Percentiles rank a stretch among this genome's conserved stretches.
These are phyloP conservation scores for Calonectria leucothoes DNA, from an alignment of 2,329 filamentous ascomycete genomes.

Conservation along the genomic window DNA sequence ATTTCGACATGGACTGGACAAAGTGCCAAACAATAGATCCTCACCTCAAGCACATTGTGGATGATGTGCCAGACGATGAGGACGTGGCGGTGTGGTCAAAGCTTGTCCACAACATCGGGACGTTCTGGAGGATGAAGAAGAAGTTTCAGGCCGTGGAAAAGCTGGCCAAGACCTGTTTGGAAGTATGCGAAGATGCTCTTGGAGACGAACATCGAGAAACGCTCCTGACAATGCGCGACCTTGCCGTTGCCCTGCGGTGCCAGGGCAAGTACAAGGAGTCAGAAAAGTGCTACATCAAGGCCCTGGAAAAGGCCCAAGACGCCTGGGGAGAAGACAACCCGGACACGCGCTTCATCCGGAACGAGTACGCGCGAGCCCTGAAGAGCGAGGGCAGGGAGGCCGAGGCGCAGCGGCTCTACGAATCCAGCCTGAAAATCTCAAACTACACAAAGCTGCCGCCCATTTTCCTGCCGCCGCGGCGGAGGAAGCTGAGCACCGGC, in stretches of 20 bases:
- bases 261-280: not conserved
- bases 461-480: not conserved
- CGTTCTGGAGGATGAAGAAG: not conserved
- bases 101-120: not conserved
- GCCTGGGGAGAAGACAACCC: not conserved
- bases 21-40: not conserved
- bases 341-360: not conserved
- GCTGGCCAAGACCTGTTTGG: not conserved
- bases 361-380: not conserved
- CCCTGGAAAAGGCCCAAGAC: not conserved
- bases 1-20: not conserved
- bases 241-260: not conserved
- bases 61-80: not conserved
- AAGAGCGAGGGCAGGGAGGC: not conserved
- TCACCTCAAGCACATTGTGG: not conserved
- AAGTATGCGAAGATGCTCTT: not conserved
- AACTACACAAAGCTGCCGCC: not conserved
- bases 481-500: not conserved
- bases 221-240: not conserved
- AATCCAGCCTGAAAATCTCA: not conserved
- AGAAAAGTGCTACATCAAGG: not conserved
- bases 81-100: not conserved
- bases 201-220: not conserved
- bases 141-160: not conserved
- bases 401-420: not conserved